These are phyloP conservation scores for Verticillium dahliae DNA, from an alignment of 2,329 filamentous ascomycete species.

Conservation along the genomic window DNA sequence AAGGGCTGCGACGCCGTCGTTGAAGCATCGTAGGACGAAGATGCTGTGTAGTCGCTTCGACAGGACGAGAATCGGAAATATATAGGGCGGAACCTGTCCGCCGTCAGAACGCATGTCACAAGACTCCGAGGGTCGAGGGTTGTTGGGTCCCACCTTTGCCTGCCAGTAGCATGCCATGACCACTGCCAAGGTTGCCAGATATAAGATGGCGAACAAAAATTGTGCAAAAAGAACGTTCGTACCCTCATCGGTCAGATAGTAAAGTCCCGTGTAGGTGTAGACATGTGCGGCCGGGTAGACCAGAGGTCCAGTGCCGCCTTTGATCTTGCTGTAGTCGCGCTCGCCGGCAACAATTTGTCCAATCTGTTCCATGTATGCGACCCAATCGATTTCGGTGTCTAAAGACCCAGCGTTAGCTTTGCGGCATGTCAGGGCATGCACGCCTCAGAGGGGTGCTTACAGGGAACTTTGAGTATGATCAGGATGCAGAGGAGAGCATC, in stretches of 20 bases:
- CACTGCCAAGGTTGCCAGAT: conserved; percentile 66
- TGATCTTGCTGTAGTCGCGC: conserved; percentile 79
- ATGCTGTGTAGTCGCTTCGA: conserved; percentile 93
- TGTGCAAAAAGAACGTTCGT: conserved; percentile 75
- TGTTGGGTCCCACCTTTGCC: conserved; percentile 51
- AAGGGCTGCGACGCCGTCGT: conserved; percentile 83
- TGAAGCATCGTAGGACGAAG: conserved; percentile 88
- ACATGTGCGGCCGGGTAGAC: conserved; percentile 95
- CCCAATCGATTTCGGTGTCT: conserved; percentile 98
- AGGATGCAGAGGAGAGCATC: conserved; percentile 68
- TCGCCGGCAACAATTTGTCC: conserved; percentile 74
- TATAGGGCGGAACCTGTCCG: conserved; percentile 69
- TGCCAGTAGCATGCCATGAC: conserved; percentile 78
- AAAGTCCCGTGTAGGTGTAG: conserved; percentile 78
- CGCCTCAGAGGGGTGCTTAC: conserved; percentile 42
- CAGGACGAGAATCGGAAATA: conserved; percentile 77
- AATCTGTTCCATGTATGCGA: conserved; percentile 93
- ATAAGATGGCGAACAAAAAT: conserved; percentile 72
- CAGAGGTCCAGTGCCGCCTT: conserved; percentile 83
- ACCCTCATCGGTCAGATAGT: conserved; percentile 70
- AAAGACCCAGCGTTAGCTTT: conserved; percentile 3
- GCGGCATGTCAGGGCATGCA: background rate
- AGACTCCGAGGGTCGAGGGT: background rate
- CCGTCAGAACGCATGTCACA: conserved; percentile 2
- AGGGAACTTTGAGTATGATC: conserved; percentile 77